Percentiles rank a stretch among this genome's conserved stretches.
Conservation (phyloP, 1,139 yeast genomes). For the Debaryomycetaceae sp. region DNA sequence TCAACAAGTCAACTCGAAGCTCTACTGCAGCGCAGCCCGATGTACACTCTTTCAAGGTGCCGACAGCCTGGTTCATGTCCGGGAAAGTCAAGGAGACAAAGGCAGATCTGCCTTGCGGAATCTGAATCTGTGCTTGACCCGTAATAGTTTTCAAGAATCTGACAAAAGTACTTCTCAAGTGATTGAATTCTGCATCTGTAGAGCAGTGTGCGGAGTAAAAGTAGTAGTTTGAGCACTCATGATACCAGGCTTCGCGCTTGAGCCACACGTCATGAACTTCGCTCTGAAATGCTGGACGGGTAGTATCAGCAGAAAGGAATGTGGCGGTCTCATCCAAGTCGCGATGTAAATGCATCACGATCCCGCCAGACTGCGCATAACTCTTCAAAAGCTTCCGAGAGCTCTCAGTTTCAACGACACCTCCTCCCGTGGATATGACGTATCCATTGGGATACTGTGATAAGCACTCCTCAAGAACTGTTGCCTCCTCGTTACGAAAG, state of each 20-base stretch:
- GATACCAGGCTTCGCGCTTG: slow-evolving; percentile 71
- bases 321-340: slow-evolving; percentile 70
- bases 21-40: slow-evolving; percentile 78
- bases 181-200: slow-evolving; percentile 41
- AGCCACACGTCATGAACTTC: slow-evolving; percentile 79
- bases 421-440: slow-evolving; percentile 93
- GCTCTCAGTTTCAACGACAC: slow-evolving; percentile 71
- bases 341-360: slow-evolving; percentile 85
- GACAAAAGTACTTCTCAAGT: slow-evolving; percentile 49
- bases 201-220: slow-evolving; percentile 72
- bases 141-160: slow-evolving; percentile 52
- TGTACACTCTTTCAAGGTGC: slow-evolving; percentile 40
- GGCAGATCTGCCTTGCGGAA: slow-evolving; percentile 51
- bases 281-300: slow-evolving; percentile 77
- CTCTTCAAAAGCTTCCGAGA: slow-evolving; percentile 53
- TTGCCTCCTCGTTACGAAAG: slow-evolving; percentile 64
- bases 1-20: slow-evolving; percentile 64
- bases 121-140: slow-evolving; percentile 33
- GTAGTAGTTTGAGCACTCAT: slow-evolving; percentile 66
- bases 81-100: slow-evolving; percentile 64
- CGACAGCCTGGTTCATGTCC: slow-evolving; percentile 36
- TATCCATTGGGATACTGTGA: slow-evolving; percentile 40
- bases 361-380: slow-evolving; percentile 49
- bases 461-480: slow-evolving; percentile 44
- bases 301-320: slow-evolving; percentile 63